Evolutionary conservation across 176 grass and related monocot species (phyloP).

Genomic region (Avena sativa): DNA sequence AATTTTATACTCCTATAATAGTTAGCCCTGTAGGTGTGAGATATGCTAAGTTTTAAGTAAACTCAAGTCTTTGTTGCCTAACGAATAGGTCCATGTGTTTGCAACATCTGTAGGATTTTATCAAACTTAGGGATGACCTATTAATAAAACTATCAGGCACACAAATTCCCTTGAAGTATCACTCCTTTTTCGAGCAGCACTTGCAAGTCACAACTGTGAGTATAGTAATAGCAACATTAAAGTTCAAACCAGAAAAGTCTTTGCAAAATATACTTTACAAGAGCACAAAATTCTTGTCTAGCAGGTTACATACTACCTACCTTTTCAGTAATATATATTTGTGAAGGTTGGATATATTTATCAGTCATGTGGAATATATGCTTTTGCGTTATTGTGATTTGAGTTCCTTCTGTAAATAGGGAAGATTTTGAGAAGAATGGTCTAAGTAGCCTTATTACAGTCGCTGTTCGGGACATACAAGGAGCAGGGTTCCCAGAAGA

Average conservation of each 20-base stretch:
- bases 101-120: background rate
- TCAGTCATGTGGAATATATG: slow-evolving; percentile 1
- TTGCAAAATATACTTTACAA: background rate
- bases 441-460: slow-evolving; percentile 74
- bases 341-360: background rate
- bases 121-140: background rate
- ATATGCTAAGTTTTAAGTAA: background rate
- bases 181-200: background rate
- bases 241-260: background rate
- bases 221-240: background rate
- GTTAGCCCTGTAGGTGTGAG: background rate
- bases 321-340: background rate
- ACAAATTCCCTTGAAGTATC: background rate
- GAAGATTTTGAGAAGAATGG: slow-evolving; percentile 86
- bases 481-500: slow-evolving; percentile 82
- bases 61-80: background rate
- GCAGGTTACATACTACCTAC: background rate
- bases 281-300: background rate
- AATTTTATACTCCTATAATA: background rate
- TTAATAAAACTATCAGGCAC: background rate
- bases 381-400: slow-evolving; percentile 19
- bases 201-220: background rate
- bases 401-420: slow-evolving; percentile 43
- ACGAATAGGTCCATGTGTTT: background rate
- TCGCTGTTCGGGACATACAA: slow-evolving; percentile 82